Percentiles rank a stretch among this genome's conserved stretches.
These are phyloP conservation scores for Fusarium torreyae DNA, from an alignment of 2,329 filamentous ascomycete species.

Conservation along the genomic window DNA sequence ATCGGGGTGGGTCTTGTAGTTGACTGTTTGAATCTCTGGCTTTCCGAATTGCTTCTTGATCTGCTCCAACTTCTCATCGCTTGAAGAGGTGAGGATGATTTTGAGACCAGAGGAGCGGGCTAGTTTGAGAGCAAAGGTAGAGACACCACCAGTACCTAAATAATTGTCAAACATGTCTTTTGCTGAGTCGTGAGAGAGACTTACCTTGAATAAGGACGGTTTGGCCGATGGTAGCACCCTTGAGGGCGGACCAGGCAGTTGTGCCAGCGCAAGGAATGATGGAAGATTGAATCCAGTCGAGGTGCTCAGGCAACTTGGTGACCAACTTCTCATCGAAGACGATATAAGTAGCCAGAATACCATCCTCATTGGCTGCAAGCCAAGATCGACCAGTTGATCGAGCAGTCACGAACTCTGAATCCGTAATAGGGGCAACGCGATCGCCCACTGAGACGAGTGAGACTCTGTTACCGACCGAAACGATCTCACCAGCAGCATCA, in stretches of 20 bases:
- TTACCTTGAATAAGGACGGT: conserved; percentile 62
- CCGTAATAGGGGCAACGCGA: conserved; percentile 56
- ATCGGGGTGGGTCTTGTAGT: conserved; percentile 62
- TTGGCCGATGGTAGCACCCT: conserved; percentile 56
- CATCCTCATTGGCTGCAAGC: conserved; percentile 62
- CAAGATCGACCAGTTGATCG: conserved; percentile 57
- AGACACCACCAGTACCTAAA: conserved; percentile 59
- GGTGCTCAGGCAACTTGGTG: conserved; percentile 55
- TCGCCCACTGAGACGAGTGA: conserved; percentile 54
- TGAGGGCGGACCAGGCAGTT: conserved; percentile 63
- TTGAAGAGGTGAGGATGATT: conserved; percentile 67
- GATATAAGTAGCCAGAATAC: conserved; percentile 59
- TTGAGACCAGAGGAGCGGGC: conserved; percentile 67
- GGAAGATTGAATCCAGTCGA: conserved; percentile 55
- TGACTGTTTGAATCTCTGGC: conserved; percentile 63
- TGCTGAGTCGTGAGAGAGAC: accelerated
- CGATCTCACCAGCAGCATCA: conserved; percentile 60
- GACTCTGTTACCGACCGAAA: conserved; percentile 56
- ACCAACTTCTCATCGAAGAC: conserved; percentile 58
- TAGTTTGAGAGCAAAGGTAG: conserved; percentile 57
- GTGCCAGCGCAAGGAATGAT: conserved; percentile 61
- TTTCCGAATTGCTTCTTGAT: conserved; percentile 58
- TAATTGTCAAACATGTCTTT: not conserved
- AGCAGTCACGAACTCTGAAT: conserved; percentile 58
- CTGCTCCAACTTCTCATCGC: conserved; percentile 62